Percentiles rank a stretch among this genome's conserved stretches.
These are phyloP conservation scores for Phanerochaete carnosa DNA, from an alignment of 768 basidiomycete species.

Conservation along the genomic window DNA sequence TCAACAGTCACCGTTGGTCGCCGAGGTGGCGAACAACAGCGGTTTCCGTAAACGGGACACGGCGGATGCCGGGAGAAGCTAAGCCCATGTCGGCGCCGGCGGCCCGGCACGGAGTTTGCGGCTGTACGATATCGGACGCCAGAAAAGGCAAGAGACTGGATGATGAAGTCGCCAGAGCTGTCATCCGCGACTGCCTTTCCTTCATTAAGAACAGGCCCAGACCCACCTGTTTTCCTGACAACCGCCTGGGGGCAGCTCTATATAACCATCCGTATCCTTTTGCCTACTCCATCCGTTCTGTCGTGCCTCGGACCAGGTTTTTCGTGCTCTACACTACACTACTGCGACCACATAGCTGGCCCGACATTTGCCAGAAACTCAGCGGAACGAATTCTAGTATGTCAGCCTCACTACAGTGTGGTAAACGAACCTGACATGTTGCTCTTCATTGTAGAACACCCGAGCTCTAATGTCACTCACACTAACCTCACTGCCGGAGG, in stretches of 20 bases:
- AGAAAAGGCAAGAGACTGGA: background rate
- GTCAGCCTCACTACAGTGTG: background rate
- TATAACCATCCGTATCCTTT: background rate
- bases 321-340: background rate
- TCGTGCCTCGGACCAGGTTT: too few species aligned
- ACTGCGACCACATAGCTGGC: background rate
- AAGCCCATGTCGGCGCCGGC: background rate
- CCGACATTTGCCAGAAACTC: background rate
- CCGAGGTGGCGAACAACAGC: background rate
- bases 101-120: too few species aligned
- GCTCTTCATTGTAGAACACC: background rate
- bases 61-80: background rate
- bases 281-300: too few species aligned
- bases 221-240: background rate
- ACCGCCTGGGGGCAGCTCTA: background rate
- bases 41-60: background rate
- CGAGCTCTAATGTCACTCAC: constrained; percentile 12
- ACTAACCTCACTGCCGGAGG: constrained; percentile 35
- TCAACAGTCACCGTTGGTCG: too few species aligned
- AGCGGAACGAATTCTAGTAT: background rate
- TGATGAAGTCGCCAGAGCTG: background rate
- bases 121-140: too few species aligned
- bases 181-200: background rate
- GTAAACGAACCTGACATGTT: background rate
- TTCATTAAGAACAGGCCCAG: background rate